phyloP scores from a whole-genome alignment of 2,329 filamentous ascomycete species.

The Ascochyta viciae-villosae region DNA sequence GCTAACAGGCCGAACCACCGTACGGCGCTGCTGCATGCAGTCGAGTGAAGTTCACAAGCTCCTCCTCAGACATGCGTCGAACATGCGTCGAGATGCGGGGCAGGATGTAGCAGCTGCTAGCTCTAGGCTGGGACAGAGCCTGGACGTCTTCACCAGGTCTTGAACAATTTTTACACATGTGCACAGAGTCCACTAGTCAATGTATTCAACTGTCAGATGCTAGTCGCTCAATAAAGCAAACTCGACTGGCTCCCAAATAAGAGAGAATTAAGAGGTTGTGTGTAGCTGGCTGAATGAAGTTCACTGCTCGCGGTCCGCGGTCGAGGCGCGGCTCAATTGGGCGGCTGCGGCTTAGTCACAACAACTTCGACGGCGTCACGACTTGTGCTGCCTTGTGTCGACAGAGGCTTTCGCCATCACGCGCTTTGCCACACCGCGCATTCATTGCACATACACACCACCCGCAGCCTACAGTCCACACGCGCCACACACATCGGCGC shows the following conservation, averaged over 20 bases:
- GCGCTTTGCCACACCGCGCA: constrained; percentile 14
- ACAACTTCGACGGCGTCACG: constrained; percentile 12
- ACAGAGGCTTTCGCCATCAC: constrained; percentile 19
- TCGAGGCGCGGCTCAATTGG: constrained; percentile 2
- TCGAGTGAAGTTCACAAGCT: neutral
- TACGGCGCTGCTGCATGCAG: constrained; percentile 1
- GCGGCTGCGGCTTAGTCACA: constrained; percentile 5
- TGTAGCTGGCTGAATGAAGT: too few species aligned
- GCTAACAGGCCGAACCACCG: neutral
- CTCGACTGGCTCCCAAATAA: too few species aligned
- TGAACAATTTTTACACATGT: too few species aligned
- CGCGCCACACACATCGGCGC: neutral
- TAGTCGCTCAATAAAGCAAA: too few species aligned
- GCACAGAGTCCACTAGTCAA: too few species aligned
- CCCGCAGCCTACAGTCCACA: neutral
- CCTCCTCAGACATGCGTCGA: neutral
- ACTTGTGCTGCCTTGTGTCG: constrained; percentile 8
- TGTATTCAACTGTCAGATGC: too few species aligned
- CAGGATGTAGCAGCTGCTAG: too few species aligned
- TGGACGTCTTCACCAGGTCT: too few species aligned
- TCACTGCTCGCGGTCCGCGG: neutral
- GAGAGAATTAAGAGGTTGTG: too few species aligned
- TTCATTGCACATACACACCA: neutral
- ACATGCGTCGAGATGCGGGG: constrained; percentile 4
- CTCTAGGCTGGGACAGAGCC: too few species aligned